A percentile compares a stretch with the other conserved stretches of the same genome.
phyloP scores from a whole-genome alignment of 2,329 filamentous ascomycete genomes.

The Talaromyces verruculosus region DNA sequence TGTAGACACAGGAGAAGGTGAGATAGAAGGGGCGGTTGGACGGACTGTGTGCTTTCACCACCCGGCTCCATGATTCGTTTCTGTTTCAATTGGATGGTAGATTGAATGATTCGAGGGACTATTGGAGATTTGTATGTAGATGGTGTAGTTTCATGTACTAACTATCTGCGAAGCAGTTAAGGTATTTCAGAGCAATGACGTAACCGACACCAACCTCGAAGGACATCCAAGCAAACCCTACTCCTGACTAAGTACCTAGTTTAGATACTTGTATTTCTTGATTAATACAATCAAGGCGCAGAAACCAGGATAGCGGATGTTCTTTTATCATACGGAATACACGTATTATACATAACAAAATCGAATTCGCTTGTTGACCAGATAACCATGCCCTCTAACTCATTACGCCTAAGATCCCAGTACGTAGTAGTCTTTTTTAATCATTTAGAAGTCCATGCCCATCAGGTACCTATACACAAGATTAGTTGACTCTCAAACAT shows the following conservation, averaged over 20 bases:
- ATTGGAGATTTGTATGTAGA: not conserved
- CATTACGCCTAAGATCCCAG: not conserved
- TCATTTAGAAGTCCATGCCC: conserved; percentile 69
- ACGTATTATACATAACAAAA: conserved; percentile 5
- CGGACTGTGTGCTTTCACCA: conserved; percentile 19
- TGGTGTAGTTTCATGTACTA: not conserved
- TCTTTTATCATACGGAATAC: not conserved
- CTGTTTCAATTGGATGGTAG: not conserved
- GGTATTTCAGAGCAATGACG: conserved; percentile 17
- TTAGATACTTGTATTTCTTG: not conserved
- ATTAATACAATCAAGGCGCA: not conserved
- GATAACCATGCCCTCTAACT: not conserved
- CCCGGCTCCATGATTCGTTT: conserved; percentile 17
- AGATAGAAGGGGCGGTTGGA: not conserved
- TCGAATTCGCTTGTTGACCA: not conserved
- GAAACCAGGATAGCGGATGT: not conserved
- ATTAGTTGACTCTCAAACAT: conserved; percentile 15
- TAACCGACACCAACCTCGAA: conserved; percentile 3
- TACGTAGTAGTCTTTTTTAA: not conserved
- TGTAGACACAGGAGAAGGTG: not conserved
- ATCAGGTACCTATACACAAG: conserved; percentile 54
- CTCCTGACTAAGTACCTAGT: not conserved
- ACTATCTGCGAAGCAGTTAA: not conserved
- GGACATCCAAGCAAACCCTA: not conserved
- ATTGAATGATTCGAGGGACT: not conserved